These are phyloP conservation scores for Collariella sp. DNA, from an alignment of 495 filamentous ascomycete genomes.

Conservation along the genomic window DNA sequence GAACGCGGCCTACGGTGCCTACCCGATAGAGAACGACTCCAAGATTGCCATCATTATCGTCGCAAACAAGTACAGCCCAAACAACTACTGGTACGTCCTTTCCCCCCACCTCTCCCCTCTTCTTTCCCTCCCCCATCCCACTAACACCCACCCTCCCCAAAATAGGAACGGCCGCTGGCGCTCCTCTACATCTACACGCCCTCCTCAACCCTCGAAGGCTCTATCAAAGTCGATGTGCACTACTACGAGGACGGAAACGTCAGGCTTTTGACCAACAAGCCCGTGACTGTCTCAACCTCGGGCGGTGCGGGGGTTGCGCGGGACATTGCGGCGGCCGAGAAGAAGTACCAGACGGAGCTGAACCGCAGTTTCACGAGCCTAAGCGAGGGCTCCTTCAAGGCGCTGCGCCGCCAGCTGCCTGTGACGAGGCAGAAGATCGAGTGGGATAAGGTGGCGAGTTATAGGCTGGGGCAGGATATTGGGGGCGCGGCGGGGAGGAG, in stretches of 20 bases:
- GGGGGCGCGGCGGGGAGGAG: conserved; percentile 45
- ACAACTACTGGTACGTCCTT: conserved; percentile 83
- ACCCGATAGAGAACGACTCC: conserved; percentile 66
- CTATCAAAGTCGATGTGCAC: conserved; percentile 82
- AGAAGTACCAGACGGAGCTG: conserved; percentile 91
- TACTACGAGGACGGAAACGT: conserved; percentile 99
- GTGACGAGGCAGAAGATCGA: conserved; percentile 98
- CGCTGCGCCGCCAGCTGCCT: conserved; percentile 81
- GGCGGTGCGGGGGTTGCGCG: conserved; percentile 59
- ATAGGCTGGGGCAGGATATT: conserved; percentile 71
- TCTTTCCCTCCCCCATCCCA: neutral
- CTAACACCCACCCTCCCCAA: neutral
- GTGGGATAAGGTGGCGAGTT: conserved; percentile 98
- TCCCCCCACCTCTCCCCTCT: neutral
- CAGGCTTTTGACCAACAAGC: conserved; percentile 75
- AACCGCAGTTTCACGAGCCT: conserved; percentile 81
- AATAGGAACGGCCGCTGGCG: conserved; percentile 97
- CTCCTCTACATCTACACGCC: conserved; percentile 71
- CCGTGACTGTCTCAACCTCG: conserved; percentile 49
- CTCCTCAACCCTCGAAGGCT: conserved; percentile 52
- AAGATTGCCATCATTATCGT: conserved; percentile 75
- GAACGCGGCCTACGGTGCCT: conserved; percentile 68
- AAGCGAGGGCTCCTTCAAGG: conserved; percentile 92
- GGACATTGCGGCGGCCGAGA: conserved; percentile 70
- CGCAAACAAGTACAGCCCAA: conserved; percentile 92